Conservation (phyloP, 2,329 filamentous ascomycete genomes). For the Coniella vitis region DNA sequence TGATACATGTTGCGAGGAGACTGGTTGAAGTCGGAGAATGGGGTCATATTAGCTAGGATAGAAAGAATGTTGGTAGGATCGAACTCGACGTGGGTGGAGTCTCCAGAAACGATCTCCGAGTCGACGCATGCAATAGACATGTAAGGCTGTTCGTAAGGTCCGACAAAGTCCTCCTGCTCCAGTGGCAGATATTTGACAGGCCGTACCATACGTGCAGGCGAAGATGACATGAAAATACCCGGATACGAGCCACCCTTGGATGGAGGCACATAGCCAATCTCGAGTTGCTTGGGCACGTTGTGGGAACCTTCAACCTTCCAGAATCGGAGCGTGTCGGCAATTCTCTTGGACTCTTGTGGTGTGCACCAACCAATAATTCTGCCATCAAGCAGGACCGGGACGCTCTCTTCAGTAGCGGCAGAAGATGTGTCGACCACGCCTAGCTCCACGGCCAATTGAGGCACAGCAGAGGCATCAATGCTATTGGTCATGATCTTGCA, state of each 20-base stretch:
- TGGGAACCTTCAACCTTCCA: conserved; percentile 92
- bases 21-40: conserved; percentile 98
- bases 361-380: conserved; percentile 85
- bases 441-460: conserved; percentile 67
- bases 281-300: conserved; percentile 72
- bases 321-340: conserved; percentile 80
- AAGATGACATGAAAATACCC: conserved; percentile 87
- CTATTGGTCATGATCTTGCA: conserved; percentile 77
- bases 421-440: conserved; percentile 72
- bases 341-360: conserved; percentile 71
- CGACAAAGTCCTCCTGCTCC: conserved; percentile 79
- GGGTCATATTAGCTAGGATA: conserved; percentile 96
- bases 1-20: conserved; percentile 99
- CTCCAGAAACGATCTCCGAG: conserved; percentile 76
- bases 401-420: conserved; percentile 73
- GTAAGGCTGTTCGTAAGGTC: conserved; percentile 92
- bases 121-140: conserved; percentile 96
- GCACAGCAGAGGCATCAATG: conserved; percentile 68
- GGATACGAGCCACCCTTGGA: conserved; percentile 93
- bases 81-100: conserved; percentile 89
- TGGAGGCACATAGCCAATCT: conserved; percentile 85
- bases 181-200: conserved; percentile 89
- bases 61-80: conserved; percentile 95
- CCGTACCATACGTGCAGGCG: conserved; percentile 78
- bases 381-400: conserved; percentile 86